Evolutionary conservation across 768 basidiomycete species (phyloP).

Genomic region (Tylopilus sp.): DNA sequence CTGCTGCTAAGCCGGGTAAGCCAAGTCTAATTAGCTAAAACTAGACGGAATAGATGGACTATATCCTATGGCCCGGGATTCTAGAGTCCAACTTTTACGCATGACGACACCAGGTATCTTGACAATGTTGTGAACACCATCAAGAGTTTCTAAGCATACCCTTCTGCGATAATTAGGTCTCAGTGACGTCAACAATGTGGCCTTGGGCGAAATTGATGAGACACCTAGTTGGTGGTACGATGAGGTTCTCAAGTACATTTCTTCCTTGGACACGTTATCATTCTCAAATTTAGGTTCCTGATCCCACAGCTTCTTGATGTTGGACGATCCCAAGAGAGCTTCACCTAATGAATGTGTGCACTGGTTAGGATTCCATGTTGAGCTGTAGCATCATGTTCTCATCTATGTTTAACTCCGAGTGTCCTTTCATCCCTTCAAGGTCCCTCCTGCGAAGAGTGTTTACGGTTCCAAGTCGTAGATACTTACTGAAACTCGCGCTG

Average conservation of each 20-base stretch:
- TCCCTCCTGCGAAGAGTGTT: too few species aligned
- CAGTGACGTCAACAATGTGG: slow-evolving; percentile 49
- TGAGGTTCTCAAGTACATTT: slow-evolving; percentile 67
- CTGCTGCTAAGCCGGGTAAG: too few species aligned
- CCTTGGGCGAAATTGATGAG: slow-evolving; percentile 48
- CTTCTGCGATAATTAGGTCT: slow-evolving; percentile 44
- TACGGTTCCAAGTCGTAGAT: too few species aligned
- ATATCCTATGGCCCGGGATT: slow-evolving; percentile 72
- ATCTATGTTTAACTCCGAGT: too few species aligned
- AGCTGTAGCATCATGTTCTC: too few species aligned
- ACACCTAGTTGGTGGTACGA: slow-evolving; percentile 70
- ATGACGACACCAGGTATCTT: slow-evolving; percentile 64
- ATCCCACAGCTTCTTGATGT: slow-evolving; percentile 59
- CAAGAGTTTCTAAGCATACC: slow-evolving; percentile 53
- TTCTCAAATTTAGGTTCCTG: neutral
- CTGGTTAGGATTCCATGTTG: too few species aligned
- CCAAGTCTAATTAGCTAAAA: too few species aligned
- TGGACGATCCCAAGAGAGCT: slow-evolving; percentile 44
- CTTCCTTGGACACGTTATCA: neutral
- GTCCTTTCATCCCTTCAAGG: too few species aligned
- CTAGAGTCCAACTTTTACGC: slow-evolving; percentile 82
- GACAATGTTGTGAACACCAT: slow-evolving; percentile 60
- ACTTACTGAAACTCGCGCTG: too few species aligned
- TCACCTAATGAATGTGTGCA: too few species aligned
- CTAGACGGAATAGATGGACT: too few species aligned